These are phyloP conservation scores for Phoenix roebelenii DNA, from an alignment of 176 grass and related monocot species.

Conservation along the genomic window DNA sequence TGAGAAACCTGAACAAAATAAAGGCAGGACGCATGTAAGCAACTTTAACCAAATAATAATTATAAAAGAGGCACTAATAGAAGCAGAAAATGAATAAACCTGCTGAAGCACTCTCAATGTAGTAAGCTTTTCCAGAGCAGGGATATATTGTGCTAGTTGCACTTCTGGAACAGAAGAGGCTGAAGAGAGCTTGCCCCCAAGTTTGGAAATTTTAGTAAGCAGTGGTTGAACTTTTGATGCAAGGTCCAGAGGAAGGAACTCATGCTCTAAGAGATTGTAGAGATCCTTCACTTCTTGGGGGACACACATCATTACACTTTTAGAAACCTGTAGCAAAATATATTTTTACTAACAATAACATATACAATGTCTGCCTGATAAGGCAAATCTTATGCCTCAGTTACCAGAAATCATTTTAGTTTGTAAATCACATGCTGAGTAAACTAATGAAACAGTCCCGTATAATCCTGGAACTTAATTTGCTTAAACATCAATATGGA, in stretches of 20 bases:
- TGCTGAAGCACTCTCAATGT: slow-evolving; percentile 81
- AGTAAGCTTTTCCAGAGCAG: slow-evolving; percentile 75
- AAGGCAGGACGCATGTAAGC: neutral
- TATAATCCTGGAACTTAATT: no score
- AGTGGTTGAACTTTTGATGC: slow-evolving; percentile 66
- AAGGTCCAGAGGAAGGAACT: slow-evolving; percentile 76
- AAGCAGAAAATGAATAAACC: slow-evolving; percentile 24
- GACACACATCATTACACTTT: slow-evolving; percentile 87
- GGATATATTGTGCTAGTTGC: slow-evolving; percentile 59
- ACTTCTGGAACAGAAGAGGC: slow-evolving; percentile 90
- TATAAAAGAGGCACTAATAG: no score
- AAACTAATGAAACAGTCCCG: no score
- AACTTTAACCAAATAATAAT: no score
- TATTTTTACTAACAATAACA: neutral
- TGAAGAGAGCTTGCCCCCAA: slow-evolving; percentile 78
- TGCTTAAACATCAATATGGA: neutral
- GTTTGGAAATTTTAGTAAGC: slow-evolving; percentile 76
- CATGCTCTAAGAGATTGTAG: slow-evolving; percentile 81
- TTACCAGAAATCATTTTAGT: no score
- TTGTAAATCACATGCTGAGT: no score
- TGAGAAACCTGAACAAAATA: slow-evolving; percentile 48
- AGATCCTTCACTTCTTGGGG: slow-evolving; percentile 97
- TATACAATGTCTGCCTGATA: no score
- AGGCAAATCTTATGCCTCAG: no score
- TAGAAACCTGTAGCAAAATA: slow-evolving; percentile 36